phyloP scores from a whole-genome alignment of 73 alveolate species.

The Paramecium pentaurelia region DNA sequence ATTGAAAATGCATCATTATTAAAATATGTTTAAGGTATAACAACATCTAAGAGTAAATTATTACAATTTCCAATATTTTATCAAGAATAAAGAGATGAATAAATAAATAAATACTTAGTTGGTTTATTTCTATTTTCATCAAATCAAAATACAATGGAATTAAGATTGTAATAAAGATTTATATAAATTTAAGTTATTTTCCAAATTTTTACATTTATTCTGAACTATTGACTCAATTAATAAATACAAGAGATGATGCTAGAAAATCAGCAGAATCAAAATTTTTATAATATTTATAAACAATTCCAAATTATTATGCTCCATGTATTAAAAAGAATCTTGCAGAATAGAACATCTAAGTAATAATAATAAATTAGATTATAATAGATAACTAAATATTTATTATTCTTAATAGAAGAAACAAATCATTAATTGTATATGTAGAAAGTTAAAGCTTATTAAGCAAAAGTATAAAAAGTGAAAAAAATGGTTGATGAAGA shows the following conservation, averaged over 20 bases:
- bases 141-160: not conserved
- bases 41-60: not conserved
- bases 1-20: not conserved
- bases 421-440: not conserved
- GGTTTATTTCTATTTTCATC: not conserved
- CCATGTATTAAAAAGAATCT: slow-evolving; percentile 17
- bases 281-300: not conserved
- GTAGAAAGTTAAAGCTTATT: not conserved
- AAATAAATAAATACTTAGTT: not conserved
- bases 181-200: not conserved
- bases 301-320: slow-evolving; percentile 19
- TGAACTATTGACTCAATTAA: not conserved
- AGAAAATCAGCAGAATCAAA: not conserved
- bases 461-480: not conserved
- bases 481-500: not conserved
- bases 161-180: not conserved
- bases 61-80: not conserved
- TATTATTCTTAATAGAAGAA: not conserved
- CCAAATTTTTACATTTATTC: slow-evolving; percentile 3
- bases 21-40: not conserved
- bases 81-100: not conserved
- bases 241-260: not conserved
- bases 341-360: not conserved
- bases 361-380: not conserved
- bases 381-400: not conserved